Percentiles rank a stretch among this genome's conserved stretches.
Conservation (phyloP, 805 yeast species). For the Tetrapisispora fleetii region DNA sequence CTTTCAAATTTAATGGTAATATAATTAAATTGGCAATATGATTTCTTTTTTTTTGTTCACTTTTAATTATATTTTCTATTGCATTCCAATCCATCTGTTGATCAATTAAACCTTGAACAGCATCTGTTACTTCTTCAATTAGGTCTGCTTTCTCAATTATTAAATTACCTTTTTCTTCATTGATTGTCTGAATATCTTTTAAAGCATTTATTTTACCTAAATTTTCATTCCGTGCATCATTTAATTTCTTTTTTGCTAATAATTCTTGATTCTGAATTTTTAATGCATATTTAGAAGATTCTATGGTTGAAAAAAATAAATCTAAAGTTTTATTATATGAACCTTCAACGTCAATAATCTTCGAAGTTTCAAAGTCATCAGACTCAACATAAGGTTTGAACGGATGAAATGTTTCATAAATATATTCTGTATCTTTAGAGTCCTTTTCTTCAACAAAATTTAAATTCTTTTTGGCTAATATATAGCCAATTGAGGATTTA, state of each 20-base stretch:
- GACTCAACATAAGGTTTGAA: slow-evolving; percentile 42
- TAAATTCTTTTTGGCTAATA: slow-evolving; percentile 52
- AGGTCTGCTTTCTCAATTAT: slow-evolving; percentile 58
- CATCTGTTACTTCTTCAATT: slow-evolving; percentile 61
- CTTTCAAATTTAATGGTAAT: slow-evolving; percentile 58
- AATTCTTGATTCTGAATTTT: slow-evolving; percentile 66
- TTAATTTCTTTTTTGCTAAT: slow-evolving; percentile 65
- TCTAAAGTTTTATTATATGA: slow-evolving; percentile 73
- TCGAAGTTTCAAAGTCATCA: slow-evolving; percentile 22
- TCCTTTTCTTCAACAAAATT: slow-evolving; percentile 35
- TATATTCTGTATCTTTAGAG: slow-evolving; percentile 35
- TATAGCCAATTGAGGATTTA: slow-evolving; percentile 44
- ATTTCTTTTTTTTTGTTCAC: slow-evolving; percentile 61
- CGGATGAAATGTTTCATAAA: slow-evolving; percentile 64
- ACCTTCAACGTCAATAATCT: slow-evolving; percentile 42
- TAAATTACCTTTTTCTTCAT: slow-evolving; percentile 60
- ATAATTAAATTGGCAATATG: slow-evolving; percentile 51
- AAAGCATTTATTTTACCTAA: slow-evolving; percentile 58
- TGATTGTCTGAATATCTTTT: slow-evolving; percentile 49
- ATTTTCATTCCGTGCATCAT: slow-evolving; percentile 67
- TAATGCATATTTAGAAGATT: slow-evolving; percentile 67
- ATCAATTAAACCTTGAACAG: slow-evolving; percentile 56
- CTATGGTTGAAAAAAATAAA: slow-evolving; percentile 72
- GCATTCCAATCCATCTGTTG: slow-evolving; percentile 93
- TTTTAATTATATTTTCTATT: slow-evolving; percentile 62